These are phyloP conservation scores for Malbranchea cinnamomea DNA, from an alignment of 2,329 filamentous ascomycete species.

Conservation along the genomic window DNA sequence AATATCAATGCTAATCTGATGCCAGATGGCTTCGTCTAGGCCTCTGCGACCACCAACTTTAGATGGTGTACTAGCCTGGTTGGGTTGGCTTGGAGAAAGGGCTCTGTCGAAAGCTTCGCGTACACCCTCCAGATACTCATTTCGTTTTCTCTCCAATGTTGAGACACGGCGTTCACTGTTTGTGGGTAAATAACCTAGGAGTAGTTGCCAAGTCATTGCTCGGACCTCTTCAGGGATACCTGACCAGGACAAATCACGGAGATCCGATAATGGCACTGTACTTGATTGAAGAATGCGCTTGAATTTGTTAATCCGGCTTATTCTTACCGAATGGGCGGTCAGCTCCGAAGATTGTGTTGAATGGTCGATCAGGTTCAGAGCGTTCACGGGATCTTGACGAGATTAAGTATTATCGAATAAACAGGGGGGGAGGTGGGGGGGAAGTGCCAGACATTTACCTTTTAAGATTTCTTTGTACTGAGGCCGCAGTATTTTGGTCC, in stretches of 20 bases:
- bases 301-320: slow-evolving; percentile 95
- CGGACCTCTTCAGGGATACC: slow-evolving; percentile 89
- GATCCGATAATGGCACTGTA: slow-evolving; percentile 69
- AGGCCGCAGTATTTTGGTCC: slow-evolving; percentile 88
- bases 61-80: too few species aligned
- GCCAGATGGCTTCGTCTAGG: slow-evolving; percentile 94
- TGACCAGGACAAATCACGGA: slow-evolving; percentile 81
- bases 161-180: slow-evolving; percentile 84
- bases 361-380: slow-evolving; percentile 85
- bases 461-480: slow-evolving; percentile 94
- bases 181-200: slow-evolving; percentile 91
- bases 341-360: slow-evolving; percentile 69
- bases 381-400: slow-evolving; percentile 61
- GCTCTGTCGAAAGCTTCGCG: slow-evolving; percentile 47
- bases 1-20: slow-evolving; percentile 97
- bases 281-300: slow-evolving; percentile 89
- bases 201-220: slow-evolving; percentile 96
- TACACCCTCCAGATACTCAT: slow-evolving; percentile 91
- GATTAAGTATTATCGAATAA: slow-evolving; percentile 5
- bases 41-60: slow-evolving; percentile 54
- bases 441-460: slow-evolving; percentile 39
- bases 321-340: slow-evolving; percentile 73
- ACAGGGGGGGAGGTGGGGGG: background rate
- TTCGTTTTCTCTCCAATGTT: slow-evolving; percentile 83
- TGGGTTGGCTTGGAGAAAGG: slow-evolving; percentile 26